Evolutionary conservation across 2,329 filamentous ascomycete species (phyloP).

Genomic region (Calonectria crousiana): DNA sequence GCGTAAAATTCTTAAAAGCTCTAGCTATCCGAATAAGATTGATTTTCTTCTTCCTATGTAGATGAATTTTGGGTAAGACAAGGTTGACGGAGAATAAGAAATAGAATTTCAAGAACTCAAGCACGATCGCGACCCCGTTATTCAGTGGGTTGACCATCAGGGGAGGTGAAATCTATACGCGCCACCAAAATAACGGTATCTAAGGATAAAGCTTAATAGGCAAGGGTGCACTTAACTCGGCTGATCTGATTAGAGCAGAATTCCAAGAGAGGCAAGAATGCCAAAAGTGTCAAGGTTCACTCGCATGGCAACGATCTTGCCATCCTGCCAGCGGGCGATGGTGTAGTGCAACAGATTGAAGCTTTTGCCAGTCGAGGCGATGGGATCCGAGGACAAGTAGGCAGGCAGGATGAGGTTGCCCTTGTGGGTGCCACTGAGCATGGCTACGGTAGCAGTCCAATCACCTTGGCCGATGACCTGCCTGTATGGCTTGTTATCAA

Average conservation of each 20-base stretch:
- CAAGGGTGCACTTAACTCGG: no score
- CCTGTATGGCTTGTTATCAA: not conserved
- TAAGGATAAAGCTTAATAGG: no score
- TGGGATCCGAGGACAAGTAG: not conserved
- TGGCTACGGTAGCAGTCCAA: constrained; percentile 8
- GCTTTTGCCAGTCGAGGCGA: not conserved
- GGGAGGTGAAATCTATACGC: no score
- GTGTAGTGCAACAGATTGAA: constrained; percentile 10
- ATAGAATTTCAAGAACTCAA: not conserved
- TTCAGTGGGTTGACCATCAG: no score
- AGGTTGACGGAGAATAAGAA: not conserved
- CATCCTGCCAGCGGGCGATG: not conserved
- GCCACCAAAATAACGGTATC: no score
- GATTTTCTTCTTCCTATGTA: not conserved
- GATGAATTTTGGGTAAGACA: not conserved
- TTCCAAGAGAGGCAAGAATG: not conserved
- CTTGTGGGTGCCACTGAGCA: constrained; percentile 1
- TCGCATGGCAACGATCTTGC: not conserved
- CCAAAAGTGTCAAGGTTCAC: not conserved
- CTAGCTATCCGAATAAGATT: not conserved
- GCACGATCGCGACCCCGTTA: not conserved
- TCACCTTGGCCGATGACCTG: constrained; percentile 4
- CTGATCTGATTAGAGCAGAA: no score
- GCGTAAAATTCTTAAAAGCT: not conserved
- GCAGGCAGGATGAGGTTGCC: not conserved